Conservation (phyloP, 179 eudicot species). For the Heliamphora pulchella region DNA sequence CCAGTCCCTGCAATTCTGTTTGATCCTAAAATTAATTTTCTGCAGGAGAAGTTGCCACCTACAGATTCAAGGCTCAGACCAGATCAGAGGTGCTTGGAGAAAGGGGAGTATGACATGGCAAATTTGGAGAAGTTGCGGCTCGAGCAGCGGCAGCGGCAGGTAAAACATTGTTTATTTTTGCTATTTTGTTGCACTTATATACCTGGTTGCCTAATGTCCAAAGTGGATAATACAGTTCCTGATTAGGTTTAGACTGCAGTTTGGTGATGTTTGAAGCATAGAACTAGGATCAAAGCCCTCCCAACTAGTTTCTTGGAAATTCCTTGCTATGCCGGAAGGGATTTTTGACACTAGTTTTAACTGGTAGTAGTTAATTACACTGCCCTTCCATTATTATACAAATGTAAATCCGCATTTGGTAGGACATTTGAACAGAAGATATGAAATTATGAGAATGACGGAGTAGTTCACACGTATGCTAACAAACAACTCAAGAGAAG, state of each 20-base stretch:
- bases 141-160: conserved; percentile 88
- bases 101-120: conserved; percentile 66
- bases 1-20: neutral
- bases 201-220: neutral
- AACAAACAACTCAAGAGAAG: too few species aligned
- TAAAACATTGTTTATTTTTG: conserved; percentile 19
- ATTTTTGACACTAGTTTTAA: too few species aligned
- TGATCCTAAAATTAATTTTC: neutral
- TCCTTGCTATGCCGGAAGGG: too few species aligned
- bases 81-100: conserved; percentile 63
- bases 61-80: conserved; percentile 75
- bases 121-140: conserved; percentile 59
- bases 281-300: neutral
- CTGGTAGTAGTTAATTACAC: neutral
- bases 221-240: neutral
- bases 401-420: neutral
- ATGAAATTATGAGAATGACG: too few species aligned
- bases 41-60: conserved; percentile 64
- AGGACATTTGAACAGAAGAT: neutral
- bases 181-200: neutral
- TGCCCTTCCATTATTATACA: neutral
- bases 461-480: too few species aligned
- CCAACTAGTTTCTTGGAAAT: neutral
- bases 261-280: neutral
- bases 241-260: neutral